Evolutionary conservation across 2,329 filamentous ascomycete species (phyloP), one percentile per base, ranked within the genome.

Genomic region (Penicillium sp.): DNA sequence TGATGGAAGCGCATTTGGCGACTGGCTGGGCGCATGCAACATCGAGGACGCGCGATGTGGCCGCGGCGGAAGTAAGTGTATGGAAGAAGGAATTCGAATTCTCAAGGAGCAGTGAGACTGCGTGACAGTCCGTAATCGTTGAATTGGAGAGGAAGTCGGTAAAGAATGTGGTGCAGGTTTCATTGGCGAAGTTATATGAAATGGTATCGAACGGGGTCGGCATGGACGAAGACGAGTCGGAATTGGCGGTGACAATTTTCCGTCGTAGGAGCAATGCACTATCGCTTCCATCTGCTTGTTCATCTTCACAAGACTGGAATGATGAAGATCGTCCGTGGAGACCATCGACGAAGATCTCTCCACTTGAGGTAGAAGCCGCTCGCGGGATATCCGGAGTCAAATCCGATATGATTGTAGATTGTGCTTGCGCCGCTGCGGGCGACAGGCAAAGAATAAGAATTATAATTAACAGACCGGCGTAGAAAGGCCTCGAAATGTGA

Each of bases 1-100:
- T 85, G 55, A 88, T 82, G 2, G 73, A 65, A 26, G 79, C 79
- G 78, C 94, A 99, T 54, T 77, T 75, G 6, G 78, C 75, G 48
- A 85, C 73, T 62, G 92, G 79, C 53, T 86, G 86, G 3, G 78
- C 77, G 71, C 94, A 99, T 8, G 90, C 84, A 13, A 84, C 83
- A 61, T 96, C 89, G 45, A 99, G 84, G 17, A 89, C 86, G 55
- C 85, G 84, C 1, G 91, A 90, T 53, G 93, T 88, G 61, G 82
- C 80, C 43, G 89, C 78, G 29, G 88, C 78, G 4, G 89, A 88
- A 66, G 84, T 87, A 55, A 87, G 81, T 15, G 87, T 86, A 49
- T 90, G 78, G 77, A 97, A 97, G 75, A 97, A 96, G 33, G 85
- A 84, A 45, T 81, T 83, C 8, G 93, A 97, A 56, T 89, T 91